Percentiles rank a stretch among this genome's conserved stretches.
These are phyloP conservation scores for Populus deltoides DNA, from an alignment of 345 rosid genomes.

Conservation along the genomic window DNA sequence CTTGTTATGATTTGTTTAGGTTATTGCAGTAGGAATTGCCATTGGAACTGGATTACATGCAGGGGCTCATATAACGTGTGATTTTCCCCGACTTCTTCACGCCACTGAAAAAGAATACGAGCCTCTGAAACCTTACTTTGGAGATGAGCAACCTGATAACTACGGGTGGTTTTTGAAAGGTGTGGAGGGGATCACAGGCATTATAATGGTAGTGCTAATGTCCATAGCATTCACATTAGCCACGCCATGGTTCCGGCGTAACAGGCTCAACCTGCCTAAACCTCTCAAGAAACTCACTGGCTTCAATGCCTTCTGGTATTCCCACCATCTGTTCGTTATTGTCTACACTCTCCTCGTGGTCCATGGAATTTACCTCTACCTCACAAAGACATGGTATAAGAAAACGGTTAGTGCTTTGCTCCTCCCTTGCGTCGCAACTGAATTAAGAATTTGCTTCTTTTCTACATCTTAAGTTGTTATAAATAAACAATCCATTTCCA, in stretches of 20 bases:
- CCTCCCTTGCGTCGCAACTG: neutral
- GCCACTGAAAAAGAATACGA: conserved; percentile 62
- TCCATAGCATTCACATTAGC: conserved; percentile 77
- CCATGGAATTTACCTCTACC: conserved; percentile 73
- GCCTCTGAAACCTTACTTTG: conserved; percentile 57
- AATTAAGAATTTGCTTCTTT: neutral
- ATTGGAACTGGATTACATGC: conserved; percentile 72
- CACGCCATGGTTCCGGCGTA: conserved; percentile 84
- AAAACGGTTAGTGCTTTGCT: conserved; percentile 52
- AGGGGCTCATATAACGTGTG: conserved; percentile 71
- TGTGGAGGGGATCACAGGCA: conserved; percentile 71
- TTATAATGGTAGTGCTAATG: conserved; percentile 75
- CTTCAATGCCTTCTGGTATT: conserved; percentile 90
- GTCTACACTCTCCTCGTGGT: conserved; percentile 77
- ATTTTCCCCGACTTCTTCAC: conserved; percentile 59
- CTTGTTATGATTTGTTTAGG: conserved; percentile 12
- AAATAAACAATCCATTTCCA: neutral
- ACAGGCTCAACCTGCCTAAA: conserved; percentile 66
- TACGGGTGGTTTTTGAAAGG: conserved; percentile 84
- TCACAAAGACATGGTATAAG: conserved; percentile 65
- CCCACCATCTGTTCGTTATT: conserved; percentile 74
- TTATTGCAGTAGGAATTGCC: conserved; percentile 57
- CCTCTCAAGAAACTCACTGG: conserved; percentile 73
- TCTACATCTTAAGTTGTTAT: neutral
- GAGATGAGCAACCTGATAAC: conserved; percentile 50